Percentiles rank a stretch among this genome's conserved stretches.
Conservation (phyloP, 2,329 filamentous ascomycete species). For the Penicillium italicum region DNA sequence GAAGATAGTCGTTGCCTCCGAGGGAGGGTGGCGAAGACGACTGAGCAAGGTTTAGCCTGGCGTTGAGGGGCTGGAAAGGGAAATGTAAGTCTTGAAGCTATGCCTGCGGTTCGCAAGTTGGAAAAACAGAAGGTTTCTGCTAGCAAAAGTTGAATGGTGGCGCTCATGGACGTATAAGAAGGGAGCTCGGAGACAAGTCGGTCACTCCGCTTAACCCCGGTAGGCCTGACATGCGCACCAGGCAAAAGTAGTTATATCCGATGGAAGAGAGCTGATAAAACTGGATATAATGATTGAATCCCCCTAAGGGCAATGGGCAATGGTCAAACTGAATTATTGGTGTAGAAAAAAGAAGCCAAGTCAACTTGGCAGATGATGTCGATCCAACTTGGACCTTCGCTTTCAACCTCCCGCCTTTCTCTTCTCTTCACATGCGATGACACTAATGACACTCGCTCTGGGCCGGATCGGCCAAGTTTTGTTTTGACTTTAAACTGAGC, state of each 20-base stretch:
- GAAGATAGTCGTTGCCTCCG: constrained; percentile 21
- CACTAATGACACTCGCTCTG: constrained; percentile 10
- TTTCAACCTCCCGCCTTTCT: constrained; percentile 11
- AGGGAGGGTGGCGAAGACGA: constrained; percentile 14
- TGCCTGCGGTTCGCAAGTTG: neutral
- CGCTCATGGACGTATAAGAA: constrained; percentile 15
- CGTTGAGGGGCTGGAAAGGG: neutral
- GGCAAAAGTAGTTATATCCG: neutral
- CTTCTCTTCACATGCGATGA: constrained; percentile 22
- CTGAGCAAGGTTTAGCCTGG: neutral
- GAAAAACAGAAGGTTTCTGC: constrained; percentile 7
- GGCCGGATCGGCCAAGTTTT: constrained; percentile 31
- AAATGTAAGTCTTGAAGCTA: neutral
- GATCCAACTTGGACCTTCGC: constrained; percentile 10
- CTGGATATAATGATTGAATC: neutral
- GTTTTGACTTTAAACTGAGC: constrained; percentile 5
- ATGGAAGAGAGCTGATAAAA: neutral
- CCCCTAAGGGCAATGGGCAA: neutral
- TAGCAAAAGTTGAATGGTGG: constrained; percentile 7
- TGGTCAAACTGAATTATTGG: neutral
- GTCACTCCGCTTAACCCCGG: constrained; percentile 26
- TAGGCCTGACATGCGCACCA: constrained; percentile 12
- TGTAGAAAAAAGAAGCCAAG: constrained; percentile 12
- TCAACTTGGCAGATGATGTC: constrained; percentile 5
- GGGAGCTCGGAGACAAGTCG: constrained; percentile 21